Evolutionary conservation across 305 asterid genomes (phyloP), one percentile per base, ranked within the genome.

Genomic region (Fraxinus nigra): DNA sequence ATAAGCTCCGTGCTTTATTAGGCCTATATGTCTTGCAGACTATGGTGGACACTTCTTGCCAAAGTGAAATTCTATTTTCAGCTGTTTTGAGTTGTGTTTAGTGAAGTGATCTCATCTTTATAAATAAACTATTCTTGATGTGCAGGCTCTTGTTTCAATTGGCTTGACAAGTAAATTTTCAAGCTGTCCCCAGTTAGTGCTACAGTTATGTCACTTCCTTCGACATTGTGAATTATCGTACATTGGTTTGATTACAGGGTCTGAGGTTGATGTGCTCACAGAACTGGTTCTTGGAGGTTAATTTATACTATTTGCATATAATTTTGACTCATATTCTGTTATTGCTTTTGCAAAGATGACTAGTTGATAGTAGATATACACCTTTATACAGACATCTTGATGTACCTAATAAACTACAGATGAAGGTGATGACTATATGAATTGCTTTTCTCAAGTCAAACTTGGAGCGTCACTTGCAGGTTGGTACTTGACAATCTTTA

Each of bases 391-490:
- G 77, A 24, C 28, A 48, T 20, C 61, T 72, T 51, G 70, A 67
- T 65, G 61, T 76, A 26, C 38, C 63, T 78, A 56, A 67, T 67
- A 80, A 88, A 80, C 63, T 81, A 32, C 91, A 91, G 97, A 89
- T 84, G 92, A 85, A 63, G 81, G 82, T 10, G 95, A 89, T 78
- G 91, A 87, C 85, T 86, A 8, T 61, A 67, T 85, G 86, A 84
- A 82, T 88, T 91, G 91, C 89, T 95, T 94, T 90, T 94, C 98
- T 81, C 88, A 86, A 84, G 92, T 92, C 88, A 88, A 87, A 84
- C 94, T 85, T 77, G 99, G 99, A 84, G 97, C 97, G 72, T 84
- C 90, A 79, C 91, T 93, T 80, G 89, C 93, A 88, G 98, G 98
- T 94, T 84, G 34, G 82, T 85, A 77, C 82, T 84, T 85, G 77